Percentiles rank a stretch among this genome's conserved stretches.
Evolutionary conservation across 139 green algal species (phyloP).

Genomic region (Picochlorum sp.): DNA sequence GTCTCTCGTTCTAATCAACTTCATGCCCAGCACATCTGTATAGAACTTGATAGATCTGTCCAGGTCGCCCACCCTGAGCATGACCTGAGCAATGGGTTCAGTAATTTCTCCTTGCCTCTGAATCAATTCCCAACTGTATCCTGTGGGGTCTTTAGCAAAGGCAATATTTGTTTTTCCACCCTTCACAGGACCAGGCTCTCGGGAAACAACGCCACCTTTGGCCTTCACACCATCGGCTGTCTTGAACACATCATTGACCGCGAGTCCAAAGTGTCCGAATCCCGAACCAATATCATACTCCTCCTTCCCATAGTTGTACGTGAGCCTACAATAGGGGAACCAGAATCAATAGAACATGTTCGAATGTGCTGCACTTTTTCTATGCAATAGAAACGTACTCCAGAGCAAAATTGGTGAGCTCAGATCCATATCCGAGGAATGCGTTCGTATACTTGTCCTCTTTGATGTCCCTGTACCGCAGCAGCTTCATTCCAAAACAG

Average conservation of each 20-base stretch:
- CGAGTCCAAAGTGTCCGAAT: slow-evolving; percentile 88
- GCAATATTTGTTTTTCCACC: slow-evolving; percentile 78
- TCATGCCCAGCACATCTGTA: slow-evolving; percentile 65
- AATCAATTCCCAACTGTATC: slow-evolving; percentile 86
- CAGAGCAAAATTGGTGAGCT: slow-evolving; percentile 59
- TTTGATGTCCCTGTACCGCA: slow-evolving; percentile 68
- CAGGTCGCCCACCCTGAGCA: slow-evolving; percentile 82
- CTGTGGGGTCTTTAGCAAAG: slow-evolving; percentile 82
- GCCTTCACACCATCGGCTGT: slow-evolving; percentile 23
- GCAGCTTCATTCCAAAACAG: slow-evolving; percentile 69
- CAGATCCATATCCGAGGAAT: slow-evolving; percentile 63
- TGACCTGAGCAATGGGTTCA: slow-evolving; percentile 82
- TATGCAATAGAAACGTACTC: slow-evolving; percentile 30
- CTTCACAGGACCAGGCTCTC: slow-evolving; percentile 84
- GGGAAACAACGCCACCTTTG: slow-evolving; percentile 52
- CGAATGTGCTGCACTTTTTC: not conserved
- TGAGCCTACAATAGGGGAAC: slow-evolving; percentile 21
- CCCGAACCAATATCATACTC: slow-evolving; percentile 74
- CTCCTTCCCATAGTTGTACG: slow-evolving; percentile 71
- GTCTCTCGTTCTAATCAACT: slow-evolving; percentile 57
- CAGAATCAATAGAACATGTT: slow-evolving; percentile 10
- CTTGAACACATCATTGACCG: slow-evolving; percentile 63
- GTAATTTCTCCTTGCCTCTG: slow-evolving; percentile 37
- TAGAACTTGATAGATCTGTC: slow-evolving; percentile 78
- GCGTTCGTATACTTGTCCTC: slow-evolving; percentile 51